Percentiles rank a stretch among this genome's conserved stretches.
Conservation (phyloP, 208 protist species). For the Crithidia thermophila region DNA sequence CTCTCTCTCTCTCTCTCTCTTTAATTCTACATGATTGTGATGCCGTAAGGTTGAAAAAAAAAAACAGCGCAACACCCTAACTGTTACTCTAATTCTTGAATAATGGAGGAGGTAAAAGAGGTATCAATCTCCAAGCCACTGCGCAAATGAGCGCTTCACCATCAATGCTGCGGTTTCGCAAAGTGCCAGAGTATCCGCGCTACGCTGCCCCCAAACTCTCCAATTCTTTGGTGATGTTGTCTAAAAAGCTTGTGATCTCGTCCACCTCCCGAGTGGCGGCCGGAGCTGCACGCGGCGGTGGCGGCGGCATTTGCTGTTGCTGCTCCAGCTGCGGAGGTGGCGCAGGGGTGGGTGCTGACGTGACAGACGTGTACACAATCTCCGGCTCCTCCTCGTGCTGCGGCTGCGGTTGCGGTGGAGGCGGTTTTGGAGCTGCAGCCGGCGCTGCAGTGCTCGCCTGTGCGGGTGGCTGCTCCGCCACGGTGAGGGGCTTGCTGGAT, state of each 20-base stretch:
- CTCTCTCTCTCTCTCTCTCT: too few species aligned
- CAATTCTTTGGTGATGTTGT: conserved; percentile 79
- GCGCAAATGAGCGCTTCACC: too few species aligned
- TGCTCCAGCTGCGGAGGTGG: not conserved
- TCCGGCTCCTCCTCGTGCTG: not conserved
- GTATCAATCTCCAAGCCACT: too few species aligned
- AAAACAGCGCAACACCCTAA: not conserved
- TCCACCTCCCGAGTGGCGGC: conserved; percentile 17
- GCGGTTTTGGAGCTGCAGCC: not conserved
- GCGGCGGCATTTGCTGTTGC: not conserved
- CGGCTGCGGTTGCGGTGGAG: not conserved
- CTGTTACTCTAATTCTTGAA: too few species aligned
- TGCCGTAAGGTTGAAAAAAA: too few species aligned
- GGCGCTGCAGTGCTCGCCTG: not conserved
- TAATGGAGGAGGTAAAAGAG: too few species aligned
- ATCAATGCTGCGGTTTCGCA: too few species aligned
- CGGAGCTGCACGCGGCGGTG: not conserved
- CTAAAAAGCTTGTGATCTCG: conserved; percentile 60
- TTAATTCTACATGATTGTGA: too few species aligned
- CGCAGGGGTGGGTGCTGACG: not conserved
- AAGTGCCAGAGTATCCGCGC: conserved; percentile 8
- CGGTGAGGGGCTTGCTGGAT: conserved; percentile 35
- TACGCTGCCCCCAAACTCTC: conserved; percentile 53
- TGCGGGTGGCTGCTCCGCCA: not conserved
- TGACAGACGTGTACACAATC: conserved; percentile 12